Evolutionary conservation across 768 basidiomycete genomes (phyloP).

Genomic region (Ephemerocybe angulata): DNA sequence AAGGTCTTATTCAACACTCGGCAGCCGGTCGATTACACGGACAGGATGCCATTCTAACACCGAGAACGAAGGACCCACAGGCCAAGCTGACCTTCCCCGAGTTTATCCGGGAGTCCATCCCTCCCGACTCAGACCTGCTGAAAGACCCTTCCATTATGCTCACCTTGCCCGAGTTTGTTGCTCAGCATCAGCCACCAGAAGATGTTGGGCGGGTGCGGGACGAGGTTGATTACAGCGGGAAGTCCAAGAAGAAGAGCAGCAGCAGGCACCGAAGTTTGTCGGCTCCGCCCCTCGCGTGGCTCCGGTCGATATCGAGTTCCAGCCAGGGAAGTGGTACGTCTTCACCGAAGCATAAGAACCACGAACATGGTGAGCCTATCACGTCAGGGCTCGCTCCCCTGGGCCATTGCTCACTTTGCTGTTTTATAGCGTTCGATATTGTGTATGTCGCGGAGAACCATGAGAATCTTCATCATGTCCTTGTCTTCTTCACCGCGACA

Average conservation of each 20-base stretch:
- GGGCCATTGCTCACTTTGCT: conserved; percentile 1
- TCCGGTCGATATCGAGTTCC: conserved; percentile 34
- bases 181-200: conserved; percentile 21
- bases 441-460: conserved; percentile 72
- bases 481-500: conserved; percentile 66
- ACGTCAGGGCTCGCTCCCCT: not conserved
- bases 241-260: conserved; percentile 29
- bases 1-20: conserved; percentile 68
- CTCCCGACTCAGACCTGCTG: conserved; percentile 21
- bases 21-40: conserved; percentile 67
- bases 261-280: conserved; percentile 51
- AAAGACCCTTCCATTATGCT: too few species aligned
- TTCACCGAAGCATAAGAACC: conserved; percentile 17
- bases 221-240: too few species aligned
- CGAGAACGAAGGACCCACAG: conserved; percentile 44
- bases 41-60: conserved; percentile 69
- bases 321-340: conserved; percentile 12
- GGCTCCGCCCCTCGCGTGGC: conserved; percentile 59
- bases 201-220: too few species aligned
- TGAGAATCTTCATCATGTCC: conserved; percentile 76
- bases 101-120: conserved; percentile 57
- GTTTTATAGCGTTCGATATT: conserved; percentile 39
- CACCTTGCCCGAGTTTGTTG: conserved; percentile 52
- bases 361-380: conserved; percentile 15
- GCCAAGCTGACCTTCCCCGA: conserved; percentile 55